These are phyloP conservation scores for Annulohypoxylon moriforme DNA, from an alignment of 495 filamentous ascomycete species.

Conservation along the genomic window DNA sequence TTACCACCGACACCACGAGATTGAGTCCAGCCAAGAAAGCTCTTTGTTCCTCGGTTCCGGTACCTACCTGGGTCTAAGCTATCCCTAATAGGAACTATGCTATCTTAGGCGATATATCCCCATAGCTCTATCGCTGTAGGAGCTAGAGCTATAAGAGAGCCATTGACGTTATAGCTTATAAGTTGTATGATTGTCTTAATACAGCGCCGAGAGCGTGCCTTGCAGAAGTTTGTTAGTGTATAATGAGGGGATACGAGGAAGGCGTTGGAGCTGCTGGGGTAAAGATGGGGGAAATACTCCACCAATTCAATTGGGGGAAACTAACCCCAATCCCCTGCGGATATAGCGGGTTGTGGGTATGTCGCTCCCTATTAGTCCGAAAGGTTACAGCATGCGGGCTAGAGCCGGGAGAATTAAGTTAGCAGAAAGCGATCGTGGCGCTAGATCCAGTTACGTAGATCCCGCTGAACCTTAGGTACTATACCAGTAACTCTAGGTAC, in stretches of 20 bases:
- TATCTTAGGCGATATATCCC: not conserved
- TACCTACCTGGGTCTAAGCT: not conserved
- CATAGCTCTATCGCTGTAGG: not conserved
- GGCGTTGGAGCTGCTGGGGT: conserved; percentile 1
- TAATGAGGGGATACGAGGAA: conserved; percentile 28
- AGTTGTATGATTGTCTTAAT: not conserved
- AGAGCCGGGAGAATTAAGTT: conserved; percentile 29
- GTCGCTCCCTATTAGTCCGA: conserved; percentile 39
- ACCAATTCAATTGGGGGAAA: conserved; percentile 26
- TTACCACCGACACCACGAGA: not conserved
- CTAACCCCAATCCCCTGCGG: conserved; percentile 25
- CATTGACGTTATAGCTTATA: not conserved
- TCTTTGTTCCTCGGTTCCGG: conserved; percentile 12
- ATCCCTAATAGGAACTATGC: conserved; percentile 1
- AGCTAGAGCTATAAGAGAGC: not conserved
- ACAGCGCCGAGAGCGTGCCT: conserved; percentile 5
- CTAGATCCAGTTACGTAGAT: not conserved
- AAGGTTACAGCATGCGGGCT: not conserved
- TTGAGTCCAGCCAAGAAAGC: conserved; percentile 17
- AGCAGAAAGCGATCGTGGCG: not conserved
- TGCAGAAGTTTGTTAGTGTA: conserved; percentile 20
- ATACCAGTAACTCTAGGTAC: no score
- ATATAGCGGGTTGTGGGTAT: conserved; percentile 11
- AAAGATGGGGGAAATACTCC: conserved; percentile 31
- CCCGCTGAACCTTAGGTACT: not conserved